Base-by-base conservation (phyloP, 2,329 filamentous ascomycete species). In the Colletotrichum magnum region DNA sequence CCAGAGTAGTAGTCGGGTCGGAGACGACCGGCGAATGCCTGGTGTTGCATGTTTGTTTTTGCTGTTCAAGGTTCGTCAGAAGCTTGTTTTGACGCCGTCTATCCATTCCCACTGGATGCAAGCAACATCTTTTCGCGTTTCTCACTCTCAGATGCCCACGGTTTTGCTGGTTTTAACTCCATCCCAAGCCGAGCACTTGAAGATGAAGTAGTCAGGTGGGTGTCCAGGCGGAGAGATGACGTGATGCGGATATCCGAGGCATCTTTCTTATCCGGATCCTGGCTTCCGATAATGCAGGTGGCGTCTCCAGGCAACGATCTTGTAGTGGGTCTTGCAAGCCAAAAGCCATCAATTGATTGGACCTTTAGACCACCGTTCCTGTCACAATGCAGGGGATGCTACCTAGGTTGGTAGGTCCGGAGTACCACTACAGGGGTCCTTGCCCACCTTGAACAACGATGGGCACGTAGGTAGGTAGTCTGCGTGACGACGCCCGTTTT, bases 1-100 rank as follows among this genome's bases (percentile, higher is more conserved):
- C 68, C 41, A 68, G 58, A 70, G 64, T 68, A 70, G 64, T 68
- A 68, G 68, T 68, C 58, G 48, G 63, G 63, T 70, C 58, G 64
- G 59, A 68, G 64, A 64, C 64, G 64, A 70, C 61, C 48, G 66
- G 66, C 48, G 61, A 69, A 69, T 65, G 53, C 52, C 48, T 63
- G 54, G 67, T 69, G 67, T 69, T 67, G 63, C 62, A 69, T 69
- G 67, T 67, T 32, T 58, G 36, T 58, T 45, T 43, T 4, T 6
- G 16, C 12, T 13, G 7, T 43, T 6, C 13, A 13, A 16, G 41
- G 16, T 43, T 43, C 41, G 41, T 9, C 9, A 7, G 28, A 32
- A 32, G 28, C 28, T 6, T 32, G 28, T 32, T 9, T 9, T 9
- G 28, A 32, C 9, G 28, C 28, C 28, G 6, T 32, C 28, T 6